Evolutionary conservation across 1,139 yeast genomes (phyloP).

Genomic region (Schizosaccharomyces versatilis): DNA sequence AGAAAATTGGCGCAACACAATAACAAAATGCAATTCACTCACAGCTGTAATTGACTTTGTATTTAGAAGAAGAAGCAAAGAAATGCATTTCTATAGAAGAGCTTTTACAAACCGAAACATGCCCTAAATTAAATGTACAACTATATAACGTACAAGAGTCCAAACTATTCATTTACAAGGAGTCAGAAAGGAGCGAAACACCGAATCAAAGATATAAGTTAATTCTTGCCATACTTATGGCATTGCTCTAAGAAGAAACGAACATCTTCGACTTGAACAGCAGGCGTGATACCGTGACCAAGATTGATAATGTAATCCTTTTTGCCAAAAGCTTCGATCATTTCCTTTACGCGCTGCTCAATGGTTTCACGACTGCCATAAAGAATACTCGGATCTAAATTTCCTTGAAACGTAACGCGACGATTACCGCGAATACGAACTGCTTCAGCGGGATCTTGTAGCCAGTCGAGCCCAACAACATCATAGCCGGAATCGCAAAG

Average conservation of each 20-base stretch:
- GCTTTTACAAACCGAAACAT: too few species aligned
- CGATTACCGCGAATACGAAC: conserved; percentile 47
- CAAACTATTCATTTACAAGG: background rate
- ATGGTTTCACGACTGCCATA: conserved; percentile 74
- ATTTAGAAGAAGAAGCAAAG: too few species aligned
- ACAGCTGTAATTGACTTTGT: too few species aligned
- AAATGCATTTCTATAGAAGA: too few species aligned
- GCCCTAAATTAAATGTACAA: background rate
- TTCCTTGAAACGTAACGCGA: conserved; percentile 79
- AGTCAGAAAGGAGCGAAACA: background rate
- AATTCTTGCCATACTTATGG: conserved; percentile 6
- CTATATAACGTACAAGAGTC: background rate
- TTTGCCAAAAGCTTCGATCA: conserved; percentile 78
- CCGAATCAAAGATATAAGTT: background rate
- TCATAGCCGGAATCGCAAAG: conserved; percentile 71
- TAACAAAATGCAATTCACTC: too few species aligned
- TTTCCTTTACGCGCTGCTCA: conserved; percentile 54
- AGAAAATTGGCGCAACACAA: too few species aligned
- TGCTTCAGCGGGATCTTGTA: conserved; percentile 67
- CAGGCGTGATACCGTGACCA: conserved; percentile 10
- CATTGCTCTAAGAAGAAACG: conserved; percentile 8
- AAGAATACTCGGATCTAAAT: conserved; percentile 82
- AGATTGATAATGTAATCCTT: conserved; percentile 21
- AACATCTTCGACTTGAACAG: conserved; percentile 9
- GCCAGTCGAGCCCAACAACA: conserved; percentile 80